Evolutionary conservation across 257 asterid species (phyloP).

Genomic region (Nicotiana sylvestris): DNA sequence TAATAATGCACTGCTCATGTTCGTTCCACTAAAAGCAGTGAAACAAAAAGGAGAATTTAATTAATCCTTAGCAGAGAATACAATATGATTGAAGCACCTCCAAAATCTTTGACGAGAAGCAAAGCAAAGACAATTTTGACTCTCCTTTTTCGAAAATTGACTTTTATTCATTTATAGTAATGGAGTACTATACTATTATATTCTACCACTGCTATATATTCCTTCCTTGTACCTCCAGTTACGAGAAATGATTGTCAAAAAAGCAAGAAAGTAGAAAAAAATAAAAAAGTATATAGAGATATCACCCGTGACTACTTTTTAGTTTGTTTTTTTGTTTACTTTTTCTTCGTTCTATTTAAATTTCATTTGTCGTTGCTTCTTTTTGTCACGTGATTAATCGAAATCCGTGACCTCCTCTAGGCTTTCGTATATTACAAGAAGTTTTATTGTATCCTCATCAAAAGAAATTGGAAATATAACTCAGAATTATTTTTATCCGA

Average conservation of each 20-base stretch:
- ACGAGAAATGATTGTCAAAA: neutral
- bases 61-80: neutral
- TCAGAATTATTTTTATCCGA: too few species aligned
- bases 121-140: constrained; percentile 16
- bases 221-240: neutral
- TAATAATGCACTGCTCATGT: too few species aligned
- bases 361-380: neutral
- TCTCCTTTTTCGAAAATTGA: neutral
- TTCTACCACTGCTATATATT: neutral
- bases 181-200: neutral
- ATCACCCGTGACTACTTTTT: constrained; percentile 24
- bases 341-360: neutral
- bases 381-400: neutral
- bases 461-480: too few species aligned
- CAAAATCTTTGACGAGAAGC: constrained; percentile 16
- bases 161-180: neutral
- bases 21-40: neutral
- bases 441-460: neutral
- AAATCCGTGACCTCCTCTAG: neutral
- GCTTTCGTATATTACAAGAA: neutral
- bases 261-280: neutral
- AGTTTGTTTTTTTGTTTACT: neutral
- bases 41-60: neutral
- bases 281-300: neutral
- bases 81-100: neutral